These are phyloP conservation scores for Cryptococcus amylolentus DNA, from an alignment of 1,284 basidiomycete genomes.

Conservation along the genomic window DNA sequence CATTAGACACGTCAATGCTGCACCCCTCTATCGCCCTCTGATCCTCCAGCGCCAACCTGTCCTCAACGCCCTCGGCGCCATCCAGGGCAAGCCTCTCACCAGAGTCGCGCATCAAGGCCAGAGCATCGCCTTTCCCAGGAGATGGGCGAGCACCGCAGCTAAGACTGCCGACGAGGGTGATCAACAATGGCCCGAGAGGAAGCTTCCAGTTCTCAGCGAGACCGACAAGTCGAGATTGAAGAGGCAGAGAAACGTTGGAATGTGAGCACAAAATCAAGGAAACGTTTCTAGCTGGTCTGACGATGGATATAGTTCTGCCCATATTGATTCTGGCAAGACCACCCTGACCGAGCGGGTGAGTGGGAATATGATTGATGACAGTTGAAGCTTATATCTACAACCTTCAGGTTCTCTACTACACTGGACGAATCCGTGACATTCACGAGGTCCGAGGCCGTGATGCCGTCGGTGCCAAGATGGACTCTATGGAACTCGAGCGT, in stretches of 20 bases:
- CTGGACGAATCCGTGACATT: constrained; percentile 91
- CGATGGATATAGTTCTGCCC: constrained; percentile 60
- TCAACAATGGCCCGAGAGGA: constrained; percentile 40
- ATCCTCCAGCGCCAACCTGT: constrained; percentile 9
- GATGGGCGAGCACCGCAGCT: constrained; percentile 26
- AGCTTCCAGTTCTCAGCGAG: constrained; percentile 40
- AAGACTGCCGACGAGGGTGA: constrained; percentile 22
- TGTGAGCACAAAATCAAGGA: neutral
- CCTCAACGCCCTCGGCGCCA: constrained; percentile 5
- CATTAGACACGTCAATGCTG: neutral
- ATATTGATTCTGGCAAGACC: constrained; percentile 97
- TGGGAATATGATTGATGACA: constrained; percentile 42
- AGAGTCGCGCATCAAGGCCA: neutral
- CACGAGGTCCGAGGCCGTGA: constrained; percentile 97
- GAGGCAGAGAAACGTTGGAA: constrained; percentile 50
- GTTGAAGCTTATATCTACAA: neutral
- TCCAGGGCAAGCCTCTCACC: neutral
- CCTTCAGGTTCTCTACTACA: constrained; percentile 70
- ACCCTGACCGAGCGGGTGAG: constrained; percentile 92
- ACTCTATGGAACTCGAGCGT: constrained; percentile 97
- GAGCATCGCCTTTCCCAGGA: constrained; percentile 1
- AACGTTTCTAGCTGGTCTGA: neutral
- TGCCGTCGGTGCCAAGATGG: constrained; percentile 98
- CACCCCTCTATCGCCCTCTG: constrained; percentile 8
- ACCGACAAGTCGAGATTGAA: constrained; percentile 37